These are phyloP conservation scores for Mortierella sp. DNA, from an alignment of 371 early-diverging fungal species.

Conservation along the genomic window DNA sequence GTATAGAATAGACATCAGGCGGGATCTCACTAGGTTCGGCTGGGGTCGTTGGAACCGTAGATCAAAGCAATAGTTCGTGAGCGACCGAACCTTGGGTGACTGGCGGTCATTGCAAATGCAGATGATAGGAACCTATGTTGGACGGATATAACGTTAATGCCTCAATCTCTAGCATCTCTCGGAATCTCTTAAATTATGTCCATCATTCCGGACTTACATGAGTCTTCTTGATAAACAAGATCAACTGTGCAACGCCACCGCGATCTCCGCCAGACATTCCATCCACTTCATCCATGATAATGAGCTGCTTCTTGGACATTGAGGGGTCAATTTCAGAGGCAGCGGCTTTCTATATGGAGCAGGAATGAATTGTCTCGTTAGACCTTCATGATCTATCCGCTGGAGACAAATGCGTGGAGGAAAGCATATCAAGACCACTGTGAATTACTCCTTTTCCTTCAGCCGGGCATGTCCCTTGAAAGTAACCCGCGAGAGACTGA, in stretches of 20 bases:
- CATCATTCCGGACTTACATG: conserved; percentile 60
- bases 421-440: neutral
- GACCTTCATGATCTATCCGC: neutral
- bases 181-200: no score
- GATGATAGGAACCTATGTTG: conserved; percentile 93
- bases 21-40: conserved; percentile 73
- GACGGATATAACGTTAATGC: neutral
- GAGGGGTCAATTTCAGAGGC: conserved; percentile 22
- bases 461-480: conserved; percentile 7
- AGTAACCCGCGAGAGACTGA: conserved; percentile 64
- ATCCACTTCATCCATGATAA: conserved; percentile 99
- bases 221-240: conserved; percentile 90
- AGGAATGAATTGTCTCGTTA: neutral
- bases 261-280: conserved; percentile 99
- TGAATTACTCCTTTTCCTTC: conserved; percentile 48
- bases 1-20: conserved; percentile 80
- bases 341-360: conserved; percentile 20
- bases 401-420: neutral
- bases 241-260: conserved; percentile 96
- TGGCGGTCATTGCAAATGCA: conserved; percentile 99
- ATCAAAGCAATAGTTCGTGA: conserved; percentile 92
- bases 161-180: no score
- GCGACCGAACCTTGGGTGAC: conserved; percentile 89
- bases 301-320: conserved; percentile 65
- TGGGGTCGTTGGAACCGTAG: conserved; percentile 84